Conservation (phyloP, 345 rosid species). For the Schrenkiella parvula region DNA sequence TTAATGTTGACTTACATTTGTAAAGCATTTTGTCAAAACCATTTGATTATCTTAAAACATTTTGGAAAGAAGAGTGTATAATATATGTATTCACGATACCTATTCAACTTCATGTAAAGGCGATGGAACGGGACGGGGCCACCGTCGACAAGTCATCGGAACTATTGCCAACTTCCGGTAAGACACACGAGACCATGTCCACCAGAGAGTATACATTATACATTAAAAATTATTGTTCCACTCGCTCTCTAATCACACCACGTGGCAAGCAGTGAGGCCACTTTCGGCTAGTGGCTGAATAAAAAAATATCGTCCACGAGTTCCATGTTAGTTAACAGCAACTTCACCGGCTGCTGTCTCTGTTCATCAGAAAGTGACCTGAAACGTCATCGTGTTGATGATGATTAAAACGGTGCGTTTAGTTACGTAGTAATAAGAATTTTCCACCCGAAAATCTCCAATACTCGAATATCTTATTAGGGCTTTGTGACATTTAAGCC, state of each 20-base stretch:
- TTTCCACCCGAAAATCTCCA: too few relatives aligned
- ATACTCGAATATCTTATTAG: too few relatives aligned
- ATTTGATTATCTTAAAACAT: not conserved
- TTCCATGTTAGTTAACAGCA: conserved; percentile 6
- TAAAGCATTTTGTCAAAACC: not conserved
- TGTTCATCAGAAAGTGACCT: conserved; percentile 4
- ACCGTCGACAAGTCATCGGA: conserved; percentile 16
- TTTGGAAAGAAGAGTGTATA: not conserved
- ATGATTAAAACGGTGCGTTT: not conserved
- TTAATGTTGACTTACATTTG: not conserved
- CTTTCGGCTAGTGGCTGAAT: conserved; percentile 1
- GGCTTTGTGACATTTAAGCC: too few relatives aligned
- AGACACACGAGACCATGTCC: conserved; percentile 29
- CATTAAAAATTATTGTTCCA: not conserved
- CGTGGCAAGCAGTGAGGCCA: conserved; percentile 1
- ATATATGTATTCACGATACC: not conserved
- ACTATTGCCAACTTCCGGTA: conserved; percentile 12
- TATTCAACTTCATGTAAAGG: not conserved
- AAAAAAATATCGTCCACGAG: conserved; percentile 14
- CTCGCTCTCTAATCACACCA: conserved; percentile 1
- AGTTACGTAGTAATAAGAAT: too few relatives aligned
- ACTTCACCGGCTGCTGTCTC: conserved; percentile 18
- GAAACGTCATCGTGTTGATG: not conserved
- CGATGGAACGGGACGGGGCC: not conserved
- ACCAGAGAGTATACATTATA: conserved; percentile 12